Base-by-base conservation (phyloP, 2,329 filamentous ascomycete genomes). In the Fusarium nisikadoi region DNA sequence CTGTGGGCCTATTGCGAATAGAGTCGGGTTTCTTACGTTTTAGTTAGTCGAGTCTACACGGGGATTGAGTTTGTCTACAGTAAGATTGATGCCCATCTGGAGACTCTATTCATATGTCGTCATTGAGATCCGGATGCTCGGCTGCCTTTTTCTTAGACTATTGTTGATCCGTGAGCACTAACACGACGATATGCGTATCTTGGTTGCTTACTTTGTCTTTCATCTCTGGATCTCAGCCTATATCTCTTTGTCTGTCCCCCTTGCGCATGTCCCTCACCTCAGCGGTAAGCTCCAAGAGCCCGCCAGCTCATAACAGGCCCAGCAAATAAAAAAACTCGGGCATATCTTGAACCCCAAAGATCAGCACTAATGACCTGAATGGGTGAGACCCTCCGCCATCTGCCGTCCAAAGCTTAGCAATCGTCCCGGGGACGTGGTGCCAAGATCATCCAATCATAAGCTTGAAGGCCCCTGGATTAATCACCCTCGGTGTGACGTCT, bases 401-500 rank as follows among this genome's bases (percentile, higher is more conserved):
- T 33, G 33, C 55, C 38, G 54, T 50, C 42, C 57, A 62, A 60
- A 64, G 52, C 64, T 75, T 75, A 74, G 70, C 66, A 75, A 75
- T 75, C 56, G 58, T 60, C 49, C 73, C 64, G 36, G 70, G 46
- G 57, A 55, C 31, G 43, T 42, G 27, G n/a, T 19, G 10, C 23
- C 13, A 35, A 63, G 54, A 60, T 72, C 33, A 46, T 42, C 74
- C 33, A 76, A 75, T 75, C 36, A 49, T 38, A 65, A 7, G 59
- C 41, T 31, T 42, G 4, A 19, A 42, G 25, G 19, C 41, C 66
- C 58, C 53, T 62, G 70, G 65, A 71, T 75, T 75, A 68, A 71
- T 76, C 75, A 76, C 62, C 59, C 19, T 76, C 74, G 72, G 74
- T 59, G 59, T 50, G 53, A 62, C 66, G 46, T 76, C 55, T 46